Percentiles rank a stretch among this genome's conserved stretches.
Evolutionary conservation across 176 grass and related monocot species (phyloP).

Genomic region (Avena sativa): DNA sequence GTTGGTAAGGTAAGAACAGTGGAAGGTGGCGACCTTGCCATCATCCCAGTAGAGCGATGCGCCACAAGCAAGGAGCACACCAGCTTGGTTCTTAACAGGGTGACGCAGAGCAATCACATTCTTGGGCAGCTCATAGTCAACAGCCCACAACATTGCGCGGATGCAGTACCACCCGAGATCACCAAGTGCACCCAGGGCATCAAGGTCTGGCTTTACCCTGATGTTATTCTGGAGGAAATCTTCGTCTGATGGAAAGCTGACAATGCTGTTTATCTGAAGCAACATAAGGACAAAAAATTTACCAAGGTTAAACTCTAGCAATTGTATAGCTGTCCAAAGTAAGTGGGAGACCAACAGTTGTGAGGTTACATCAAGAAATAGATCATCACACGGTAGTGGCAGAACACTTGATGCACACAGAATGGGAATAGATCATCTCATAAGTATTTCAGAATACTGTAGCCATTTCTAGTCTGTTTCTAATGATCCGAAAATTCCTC

Average conservation of each 20-base stretch:
- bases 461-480: slow-evolving; percentile 14
- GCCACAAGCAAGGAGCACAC: slow-evolving; percentile 66
- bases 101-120: slow-evolving; percentile 44
- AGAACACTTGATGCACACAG: not conserved
- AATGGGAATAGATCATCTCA: slow-evolving; percentile 13
- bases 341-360: slow-evolving; percentile 10
- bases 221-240: slow-evolving; percentile 85
- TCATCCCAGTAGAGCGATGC: slow-evolving; percentile 61
- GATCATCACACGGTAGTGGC: slow-evolving; percentile 9
- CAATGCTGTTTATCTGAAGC: slow-evolving; percentile 70
- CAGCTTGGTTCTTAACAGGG: slow-evolving; percentile 60
- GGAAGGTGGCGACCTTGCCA: slow-evolving; percentile 58
- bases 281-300: not conserved
- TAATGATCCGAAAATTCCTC: not conserved
- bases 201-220: slow-evolving; percentile 84
- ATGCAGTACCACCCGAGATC: slow-evolving; percentile 89
- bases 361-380: not conserved
- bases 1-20: slow-evolving; percentile 73
- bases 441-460: slow-evolving; percentile 20
- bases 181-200: slow-evolving; percentile 72
- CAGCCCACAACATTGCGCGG: slow-evolving; percentile 70
- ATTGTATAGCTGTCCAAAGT: not conserved
- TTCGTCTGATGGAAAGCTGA: slow-evolving; percentile 49
- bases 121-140: slow-evolving; percentile 69
- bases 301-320: not conserved